Base-by-base conservation (phyloP, 179 eudicot genomes). In the Amaranthus tricolor region DNA sequence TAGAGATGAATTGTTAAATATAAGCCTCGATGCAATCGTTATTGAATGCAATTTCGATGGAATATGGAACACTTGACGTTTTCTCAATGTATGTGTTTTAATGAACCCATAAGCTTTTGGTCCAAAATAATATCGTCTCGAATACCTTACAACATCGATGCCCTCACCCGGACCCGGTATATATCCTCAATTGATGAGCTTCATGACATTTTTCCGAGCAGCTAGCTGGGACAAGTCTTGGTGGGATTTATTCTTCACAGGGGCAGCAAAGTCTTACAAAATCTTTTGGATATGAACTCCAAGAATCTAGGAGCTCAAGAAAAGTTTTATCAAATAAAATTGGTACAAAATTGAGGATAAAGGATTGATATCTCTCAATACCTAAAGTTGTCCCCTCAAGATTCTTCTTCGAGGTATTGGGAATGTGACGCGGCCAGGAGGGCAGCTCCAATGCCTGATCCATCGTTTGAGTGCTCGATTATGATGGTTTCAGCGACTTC, bases 341-440 rank as follows among this genome's bases (percentile, higher is more conserved):
- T 63, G 21, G 14, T 31, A 48, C 80, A 76, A 80, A 80, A 80
- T 50, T 61, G 74, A 76, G 48, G 75, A 68, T 66, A 53, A 21
- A 66, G 10, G 62, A 50, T 60, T 56, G 40, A n/a, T n/a, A 19
- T 67, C 51, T 51, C 58, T 20, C 51, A n/a, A 7, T 11, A 21
- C 15, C 54, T 11, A 50, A 62, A 71, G 21, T 48, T 43, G 17
- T 55, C 58, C 74, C 51, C 6, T 20, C 62, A 56, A 51, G 68
- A 70, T 62, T 84, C 85, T 11, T 85, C 86, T 76, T 80, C 88
- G 0, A 83, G 87, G 71, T 93, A 91, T 58, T 85, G 92, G 13
- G 98, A 93, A 84, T 93, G 93, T 7, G 98, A 91, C 21, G 98
- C 98, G 15, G 98, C 98, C 2, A 93, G 78, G 47, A 93, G 93